A percentile compares a stretch with the other conserved stretches of the same genome.
phyloP scores from a whole-genome alignment of 1,139 yeast genomes.

The Martiniozyma asiatica region DNA sequence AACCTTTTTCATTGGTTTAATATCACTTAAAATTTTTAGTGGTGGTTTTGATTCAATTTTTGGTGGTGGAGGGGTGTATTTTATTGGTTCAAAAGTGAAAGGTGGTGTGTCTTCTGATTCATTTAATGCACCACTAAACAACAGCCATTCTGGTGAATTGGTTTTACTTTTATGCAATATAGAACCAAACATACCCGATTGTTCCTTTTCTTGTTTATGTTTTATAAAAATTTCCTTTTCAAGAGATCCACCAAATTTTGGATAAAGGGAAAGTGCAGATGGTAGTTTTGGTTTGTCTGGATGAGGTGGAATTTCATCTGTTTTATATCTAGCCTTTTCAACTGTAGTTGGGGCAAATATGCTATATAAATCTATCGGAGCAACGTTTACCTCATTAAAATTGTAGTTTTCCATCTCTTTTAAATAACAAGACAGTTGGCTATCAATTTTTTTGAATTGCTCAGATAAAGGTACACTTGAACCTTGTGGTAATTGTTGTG shows the following conservation, averaged over 20 bases:
- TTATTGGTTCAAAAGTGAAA: slow-evolving; percentile 11
- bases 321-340: slow-evolving; percentile 21
- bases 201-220: slow-evolving; percentile 12
- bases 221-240: slow-evolving; percentile 16
- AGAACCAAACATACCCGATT: slow-evolving; percentile 17
- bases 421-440: slow-evolving; percentile 47
- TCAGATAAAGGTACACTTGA: slow-evolving; percentile 9
- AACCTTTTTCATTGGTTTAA: slow-evolving; percentile 48
- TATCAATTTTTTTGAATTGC: slow-evolving; percentile 29
- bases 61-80: slow-evolving; percentile 18
- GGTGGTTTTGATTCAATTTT: slow-evolving; percentile 19
- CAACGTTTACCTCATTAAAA: slow-evolving; percentile 23
- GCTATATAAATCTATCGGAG: slow-evolving; percentile 4
- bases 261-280: slow-evolving; percentile 29
- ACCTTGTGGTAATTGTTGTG: neutral
- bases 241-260: slow-evolving; percentile 18
- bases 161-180: slow-evolving; percentile 19
- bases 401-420: slow-evolving; percentile 28
- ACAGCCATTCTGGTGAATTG: slow-evolving; percentile 9
- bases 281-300: slow-evolving; percentile 35
- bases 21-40: slow-evolving; percentile 22
- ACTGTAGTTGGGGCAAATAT: slow-evolving; percentile 17
- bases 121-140: slow-evolving; percentile 12
- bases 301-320: slow-evolving; percentile 33
- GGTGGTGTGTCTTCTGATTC: slow-evolving; percentile 18